A percentile compares a stretch with the other conserved stretches of the same genome.
Conservation (phyloP, 345 rosid genomes). For the Acer campestre region DNA sequence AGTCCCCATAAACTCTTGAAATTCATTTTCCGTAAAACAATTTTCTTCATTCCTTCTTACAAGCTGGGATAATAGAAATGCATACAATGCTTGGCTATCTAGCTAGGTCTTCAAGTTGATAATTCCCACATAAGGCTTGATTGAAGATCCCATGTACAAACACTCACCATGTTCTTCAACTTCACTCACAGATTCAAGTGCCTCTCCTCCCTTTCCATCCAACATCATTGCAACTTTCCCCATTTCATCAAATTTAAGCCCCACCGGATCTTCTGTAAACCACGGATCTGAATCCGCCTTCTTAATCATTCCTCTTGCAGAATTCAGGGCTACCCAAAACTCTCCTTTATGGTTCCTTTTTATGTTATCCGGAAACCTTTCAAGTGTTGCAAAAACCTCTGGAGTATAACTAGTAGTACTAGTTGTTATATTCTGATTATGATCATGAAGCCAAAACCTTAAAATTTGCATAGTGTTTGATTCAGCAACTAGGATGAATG, state of each 20-base stretch:
- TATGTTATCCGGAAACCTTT: constrained; percentile 46
- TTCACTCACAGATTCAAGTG: constrained; percentile 45
- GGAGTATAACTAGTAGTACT: background rate
- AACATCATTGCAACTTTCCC: constrained; percentile 34
- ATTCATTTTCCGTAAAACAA: too few species aligned
- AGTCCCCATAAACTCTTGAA: too few species aligned
- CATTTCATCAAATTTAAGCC: constrained; percentile 26
- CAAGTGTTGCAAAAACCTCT: constrained; percentile 26
- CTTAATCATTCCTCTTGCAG: constrained; percentile 35
- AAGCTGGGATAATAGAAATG: too few species aligned
- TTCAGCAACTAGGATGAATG: constrained; percentile 46
- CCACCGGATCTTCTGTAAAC: constrained; percentile 39
- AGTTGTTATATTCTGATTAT: background rate
- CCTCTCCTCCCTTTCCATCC: constrained; percentile 30
- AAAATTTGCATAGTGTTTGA: constrained; percentile 23
- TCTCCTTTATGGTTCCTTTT: constrained; percentile 48
- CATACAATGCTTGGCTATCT: too few species aligned
- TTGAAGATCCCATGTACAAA: constrained; percentile 46
- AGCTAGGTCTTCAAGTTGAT: background rate
- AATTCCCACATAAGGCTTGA: constrained; percentile 35
- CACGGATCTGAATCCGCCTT: background rate
- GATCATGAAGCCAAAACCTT: constrained; percentile 20
- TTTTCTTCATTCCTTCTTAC: too few species aligned
- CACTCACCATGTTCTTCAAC: constrained; percentile 33
- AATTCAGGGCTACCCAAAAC: constrained; percentile 60